A percentile compares a stretch with the other conserved stretches of the same genome.
Conservation (phyloP, 2,329 filamentous ascomycete genomes). For the Hirsutella thompsonii region DNA sequence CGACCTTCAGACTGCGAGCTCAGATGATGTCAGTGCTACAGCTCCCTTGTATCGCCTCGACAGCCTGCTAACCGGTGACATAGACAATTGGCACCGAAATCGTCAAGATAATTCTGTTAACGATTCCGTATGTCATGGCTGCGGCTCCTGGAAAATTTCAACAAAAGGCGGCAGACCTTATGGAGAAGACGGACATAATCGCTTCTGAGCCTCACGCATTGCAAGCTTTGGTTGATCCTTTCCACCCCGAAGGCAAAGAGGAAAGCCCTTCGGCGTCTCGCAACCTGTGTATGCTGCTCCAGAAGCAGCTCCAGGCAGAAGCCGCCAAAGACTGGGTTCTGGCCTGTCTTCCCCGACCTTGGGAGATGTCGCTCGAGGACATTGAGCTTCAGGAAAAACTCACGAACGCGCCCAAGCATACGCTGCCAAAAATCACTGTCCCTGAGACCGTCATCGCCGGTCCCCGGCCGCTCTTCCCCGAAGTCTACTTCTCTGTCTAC, state of each 20-base stretch:
- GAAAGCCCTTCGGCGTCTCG: slow-evolving; percentile 48
- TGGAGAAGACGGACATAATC: slow-evolving; percentile 93
- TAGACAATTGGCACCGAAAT: slow-evolving; percentile 68
- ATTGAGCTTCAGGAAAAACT: slow-evolving; percentile 46
- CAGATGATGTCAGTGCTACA: slow-evolving; percentile 62
- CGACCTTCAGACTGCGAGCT: slow-evolving; percentile 83
- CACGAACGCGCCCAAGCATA: slow-evolving; percentile 54
- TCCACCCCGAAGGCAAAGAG: slow-evolving; percentile 50
- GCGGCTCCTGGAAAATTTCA: slow-evolving; percentile 57
- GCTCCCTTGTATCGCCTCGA: background rate
- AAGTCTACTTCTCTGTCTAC: slow-evolving; percentile 90
- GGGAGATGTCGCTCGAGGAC: slow-evolving; percentile 49
- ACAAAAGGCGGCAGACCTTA: slow-evolving; percentile 61
- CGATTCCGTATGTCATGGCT: slow-evolving; percentile 80
- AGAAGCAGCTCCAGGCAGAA: slow-evolving; percentile 75
- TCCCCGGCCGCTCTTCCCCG: slow-evolving; percentile 69
- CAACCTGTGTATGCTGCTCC: slow-evolving; percentile 69
- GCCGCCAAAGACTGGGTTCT: slow-evolving; percentile 64
- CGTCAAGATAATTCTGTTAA: slow-evolving; percentile 91
- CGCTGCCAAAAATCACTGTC: slow-evolving; percentile 62
- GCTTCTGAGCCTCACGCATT: slow-evolving; percentile 77
- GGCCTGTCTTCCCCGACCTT: slow-evolving; percentile 53
- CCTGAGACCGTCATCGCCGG: slow-evolving; percentile 67
- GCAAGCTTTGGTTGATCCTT: slow-evolving; percentile 78
- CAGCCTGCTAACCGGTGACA: background rate